Evolutionary conservation across 805 yeast species (phyloP), one percentile per base, ranked within the genome.

Genomic region (Yamadazyma sp.): DNA sequence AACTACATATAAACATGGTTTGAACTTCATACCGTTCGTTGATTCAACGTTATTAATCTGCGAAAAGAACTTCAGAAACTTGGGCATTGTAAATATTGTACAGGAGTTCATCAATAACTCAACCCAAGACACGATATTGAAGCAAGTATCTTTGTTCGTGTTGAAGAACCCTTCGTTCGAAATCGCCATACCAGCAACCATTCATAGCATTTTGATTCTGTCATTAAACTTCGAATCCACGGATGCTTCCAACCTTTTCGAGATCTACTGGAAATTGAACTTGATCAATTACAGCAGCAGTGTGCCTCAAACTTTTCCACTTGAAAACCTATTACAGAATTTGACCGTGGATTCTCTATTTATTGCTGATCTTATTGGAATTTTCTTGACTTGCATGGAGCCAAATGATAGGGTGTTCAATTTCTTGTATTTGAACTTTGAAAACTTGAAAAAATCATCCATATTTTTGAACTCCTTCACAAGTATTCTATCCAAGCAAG

Each of bases 221-320:
- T 23, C 40, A 11, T 25, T 46, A 3, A 21, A 40, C 16, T 23
- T 16, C 5, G 15, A 21, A 20, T 22, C 24, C 9, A 28, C 28
- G 10, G 24, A 34, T n/a, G 4, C 12, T 16, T 12, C 21, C 4
- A 26, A 40, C 13, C 33, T 37, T 6, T 6, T 19, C 5, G 41
- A 40, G 15, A 35, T 38, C 9, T 41, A 27, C 28, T 46, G 49
- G 49, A 46, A 39, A 31, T 38, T 46, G 14, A 35, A 37, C n/a
- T 28, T 45, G 10, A 14, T 45, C 13, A 32, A 26, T 10, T 12
- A n/a, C 8, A 22, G 17, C 13, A 11, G 3, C 4, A 16, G n/a
- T 6, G 25, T 19, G 8, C 26, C 15, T 14, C 7, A n/a, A 7
- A 7, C 6, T 10, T 13, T 34, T 10, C 25, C 38, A 11, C 34